These are phyloP conservation scores for Phytophthora agathidicida DNA, from an alignment of 352 stramenopile genomes.

Conservation along the genomic window DNA sequence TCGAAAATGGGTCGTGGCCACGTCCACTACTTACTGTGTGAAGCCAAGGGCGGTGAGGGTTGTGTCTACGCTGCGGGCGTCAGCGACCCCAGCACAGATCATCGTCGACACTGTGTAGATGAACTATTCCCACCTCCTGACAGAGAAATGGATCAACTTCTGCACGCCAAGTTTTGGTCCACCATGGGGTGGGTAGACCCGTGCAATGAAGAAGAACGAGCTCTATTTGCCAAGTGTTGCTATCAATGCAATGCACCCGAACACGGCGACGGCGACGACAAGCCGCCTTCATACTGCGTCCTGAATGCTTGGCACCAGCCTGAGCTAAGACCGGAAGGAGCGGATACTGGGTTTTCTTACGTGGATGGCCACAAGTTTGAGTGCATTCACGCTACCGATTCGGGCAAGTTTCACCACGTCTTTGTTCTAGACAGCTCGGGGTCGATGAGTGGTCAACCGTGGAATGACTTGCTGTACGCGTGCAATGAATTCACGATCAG, in stretches of 20 bases:
- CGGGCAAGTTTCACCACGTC: slow-evolving; percentile 40
- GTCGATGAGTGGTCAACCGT: slow-evolving; percentile 44
- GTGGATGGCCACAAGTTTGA: slow-evolving; percentile 41
- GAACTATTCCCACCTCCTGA: slow-evolving; percentile 26
- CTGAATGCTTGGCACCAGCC: slow-evolving; percentile 39
- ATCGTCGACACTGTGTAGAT: slow-evolving; percentile 40
- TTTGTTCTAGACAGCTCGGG: slow-evolving; percentile 50
- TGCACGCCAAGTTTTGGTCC: slow-evolving; percentile 48
- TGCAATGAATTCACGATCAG: slow-evolving; percentile 31
- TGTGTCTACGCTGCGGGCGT: slow-evolving; percentile 34
- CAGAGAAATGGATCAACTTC: slow-evolving; percentile 41
- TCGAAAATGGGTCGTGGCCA: slow-evolving; percentile 44
- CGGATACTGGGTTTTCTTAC: slow-evolving; percentile 33
- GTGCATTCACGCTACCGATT: slow-evolving; percentile 32
- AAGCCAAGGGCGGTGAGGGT: slow-evolving; percentile 3
- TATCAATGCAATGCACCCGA: slow-evolving; percentile 44
- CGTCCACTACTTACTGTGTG: slow-evolving; percentile 38
- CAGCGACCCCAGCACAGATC: slow-evolving; percentile 19
- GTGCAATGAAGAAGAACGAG: slow-evolving; percentile 32
- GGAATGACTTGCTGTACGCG: slow-evolving; percentile 27
- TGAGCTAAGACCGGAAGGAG: slow-evolving; percentile 49
- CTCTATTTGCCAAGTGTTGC: slow-evolving; percentile 37
- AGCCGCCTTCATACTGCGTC: slow-evolving; percentile 30
- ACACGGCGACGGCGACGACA: slow-evolving; percentile 25
- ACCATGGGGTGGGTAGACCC: slow-evolving; percentile 48